These are phyloP conservation scores for Geotrichum ghanense DNA, from an alignment of 805 yeast species.

Conservation along the genomic window DNA sequence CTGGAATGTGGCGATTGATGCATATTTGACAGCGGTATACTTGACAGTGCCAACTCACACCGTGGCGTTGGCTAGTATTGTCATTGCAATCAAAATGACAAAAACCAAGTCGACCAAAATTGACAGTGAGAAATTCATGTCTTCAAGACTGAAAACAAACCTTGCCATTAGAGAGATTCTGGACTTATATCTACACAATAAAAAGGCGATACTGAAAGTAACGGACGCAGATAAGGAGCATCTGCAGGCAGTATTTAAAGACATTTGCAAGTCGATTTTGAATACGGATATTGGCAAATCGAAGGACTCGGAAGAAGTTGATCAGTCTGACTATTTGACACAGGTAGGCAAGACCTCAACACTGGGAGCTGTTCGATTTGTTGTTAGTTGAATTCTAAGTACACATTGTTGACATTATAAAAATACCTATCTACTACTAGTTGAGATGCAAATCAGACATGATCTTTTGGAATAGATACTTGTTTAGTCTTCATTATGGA, in stretches of 20 bases:
- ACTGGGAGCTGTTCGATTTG: neutral
- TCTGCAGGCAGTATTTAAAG: neutral
- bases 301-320: neutral
- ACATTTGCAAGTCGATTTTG: neutral
- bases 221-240: slow-evolving; percentile 13
- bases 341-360: neutral
- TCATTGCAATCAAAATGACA: slow-evolving; percentile 40
- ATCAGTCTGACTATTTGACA: neutral
- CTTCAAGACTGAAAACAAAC: slow-evolving; percentile 23
- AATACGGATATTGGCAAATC: neutral
- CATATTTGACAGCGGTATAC: slow-evolving; percentile 55
- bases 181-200: slow-evolving; percentile 49
- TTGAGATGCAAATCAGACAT: too few relatives aligned
- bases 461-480: too few relatives aligned
- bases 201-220: slow-evolving; percentile 39
- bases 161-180: slow-evolving; percentile 47
- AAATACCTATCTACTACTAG: too few relatives aligned
- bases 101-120: slow-evolving; percentile 22
- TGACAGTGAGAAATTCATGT: slow-evolving; percentile 17
- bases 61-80: slow-evolving; percentile 57
- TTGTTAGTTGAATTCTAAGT: neutral
- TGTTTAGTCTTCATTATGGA: too few relatives aligned
- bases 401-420: too few relatives aligned
- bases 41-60: slow-evolving; percentile 66
- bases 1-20: slow-evolving; percentile 72